Conservation (phyloP, 2,329 filamentous ascomycete species). For the Metarhizium sp. region DNA sequence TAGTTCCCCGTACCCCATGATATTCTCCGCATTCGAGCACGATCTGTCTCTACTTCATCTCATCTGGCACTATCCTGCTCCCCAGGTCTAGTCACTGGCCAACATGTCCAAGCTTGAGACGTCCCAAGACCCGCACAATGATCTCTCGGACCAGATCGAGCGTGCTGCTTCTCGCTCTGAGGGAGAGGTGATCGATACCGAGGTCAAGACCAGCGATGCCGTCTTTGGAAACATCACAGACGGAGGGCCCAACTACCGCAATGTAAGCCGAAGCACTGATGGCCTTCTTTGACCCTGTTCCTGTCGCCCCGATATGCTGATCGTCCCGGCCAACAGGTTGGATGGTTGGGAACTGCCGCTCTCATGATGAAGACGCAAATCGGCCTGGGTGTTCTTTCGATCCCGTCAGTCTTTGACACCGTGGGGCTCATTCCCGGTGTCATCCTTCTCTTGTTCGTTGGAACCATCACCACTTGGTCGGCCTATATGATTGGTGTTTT, state of each 20-base stretch:
- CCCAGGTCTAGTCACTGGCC: too few relatives aligned
- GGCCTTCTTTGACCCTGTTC: constrained; percentile 3
- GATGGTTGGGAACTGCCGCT: constrained; percentile 32
- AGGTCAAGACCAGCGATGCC: constrained; percentile 9
- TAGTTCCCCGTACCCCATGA: not conserved
- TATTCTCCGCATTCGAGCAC: not conserved
- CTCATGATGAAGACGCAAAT: constrained; percentile 39
- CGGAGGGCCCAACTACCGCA: constrained; percentile 19
- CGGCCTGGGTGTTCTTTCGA: constrained; percentile 36
- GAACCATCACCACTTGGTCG: too few relatives aligned
- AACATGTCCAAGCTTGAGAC: too few relatives aligned
- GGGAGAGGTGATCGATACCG: not conserved
- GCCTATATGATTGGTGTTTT: too few relatives aligned
- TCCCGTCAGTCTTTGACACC: constrained; percentile 29
- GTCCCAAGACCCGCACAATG: too few relatives aligned
- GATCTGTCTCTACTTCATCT: not conserved
- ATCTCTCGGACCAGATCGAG: not conserved
- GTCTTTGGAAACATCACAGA: constrained; percentile 16
- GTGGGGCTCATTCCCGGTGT: too few relatives aligned
- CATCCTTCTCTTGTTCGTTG: too few relatives aligned
- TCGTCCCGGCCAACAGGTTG: constrained; percentile 16
- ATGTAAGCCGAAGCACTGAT: constrained; percentile 9
- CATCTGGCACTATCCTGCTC: too few relatives aligned
- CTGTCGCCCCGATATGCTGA: too few relatives aligned
- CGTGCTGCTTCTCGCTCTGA: not conserved